Evolutionary conservation across 768 basidiomycete genomes (phyloP), one percentile per base, ranked within the genome.

Genomic region (Pilatotrama ljubarskyi): DNA sequence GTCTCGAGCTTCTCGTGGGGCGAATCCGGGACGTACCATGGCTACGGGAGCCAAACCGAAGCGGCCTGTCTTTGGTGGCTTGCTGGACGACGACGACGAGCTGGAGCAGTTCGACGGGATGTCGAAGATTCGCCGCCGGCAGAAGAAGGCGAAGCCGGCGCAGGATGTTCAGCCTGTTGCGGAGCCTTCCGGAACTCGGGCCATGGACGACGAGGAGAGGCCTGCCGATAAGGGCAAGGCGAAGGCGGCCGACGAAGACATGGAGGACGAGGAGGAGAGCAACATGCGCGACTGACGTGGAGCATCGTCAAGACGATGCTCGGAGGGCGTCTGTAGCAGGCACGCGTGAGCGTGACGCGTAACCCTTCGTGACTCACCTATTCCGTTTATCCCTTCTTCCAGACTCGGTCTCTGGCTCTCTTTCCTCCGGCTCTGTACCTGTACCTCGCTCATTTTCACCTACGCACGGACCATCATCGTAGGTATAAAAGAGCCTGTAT

Each of bases 301-400:
- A 53, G 35, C 26, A 24, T 53, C 51, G 36, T 53, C 40, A n/a
- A 24, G 35, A 41, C 36, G 51, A 53, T 24, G 26, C 35, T 53
- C 51, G 51, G 51, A 53, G 51, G 51, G 51, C 51, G 37, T 37
- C 36, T 53, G 51, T 53, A 48, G 46, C 24, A 7, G 40, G 10
- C n/a, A 42, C 40, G 40, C 11, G n/a, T 42, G 10, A 42, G 40
- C 40, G n/a, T n/a, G n/a, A n/a, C n/a, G n/a, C n/a, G n/a, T n/a
- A n/a, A n/a, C n/a, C n/a, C n/a, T n/a, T n/a, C n/a, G n/a, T n/a
- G n/a, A n/a, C n/a, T n/a, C n/a, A n/a, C n/a, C n/a, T n/a, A n/a
- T n/a, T n/a, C n/a, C n/a, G n/a, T n/a, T n/a, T n/a, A n/a, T n/a
- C n/a, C n/a, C n/a, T n/a, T n/a, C n/a, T n/a, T n/a, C n/a, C n/a